Evolutionary conservation across 2,329 filamentous ascomycete genomes (phyloP), one percentile per base, ranked within the genome.

Genomic region (Paracamarosporium sp.): DNA sequence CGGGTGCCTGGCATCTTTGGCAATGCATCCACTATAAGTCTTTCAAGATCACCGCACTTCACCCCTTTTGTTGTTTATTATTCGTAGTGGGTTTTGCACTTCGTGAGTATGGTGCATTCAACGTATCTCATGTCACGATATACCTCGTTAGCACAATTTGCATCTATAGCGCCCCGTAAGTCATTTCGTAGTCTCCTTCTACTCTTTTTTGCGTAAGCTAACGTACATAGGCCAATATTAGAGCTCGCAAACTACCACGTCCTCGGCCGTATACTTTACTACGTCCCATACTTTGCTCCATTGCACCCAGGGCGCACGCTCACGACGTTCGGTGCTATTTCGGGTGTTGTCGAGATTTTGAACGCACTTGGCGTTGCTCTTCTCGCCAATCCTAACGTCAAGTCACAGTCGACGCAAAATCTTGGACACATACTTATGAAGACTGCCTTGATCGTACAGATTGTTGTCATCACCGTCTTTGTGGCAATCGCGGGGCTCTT

Each of bases 301-400:
- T 78, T 86, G 7, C 81, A 85, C 58, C 83, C 83, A 0, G 82
- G 82, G 2, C 79, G 83, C 5, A 77, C 86, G 4, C 83, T 88
- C 63, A 87, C 85, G 62, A 80, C 80, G 2, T 84, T 88, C 62
- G 76, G 88, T 22, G 68, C 79, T 4, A 69, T 84, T n/a, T 83
- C 85, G 30, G 62, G 73, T 1, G 65, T 80, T 0, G 78, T 88
- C 15, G 81, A 85, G 36, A 59, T 79, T 13, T 69, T 86, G 17
- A 83, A 82, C 13, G 80, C 73, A 4, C 80, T 81, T 53, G 83
- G 83, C 4, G 82, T 82, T 6, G 69, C 76, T 1, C 70, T 76
- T 51, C 66, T 78, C 13, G 72, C 79, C 11, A 81, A 80, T 50
- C 65, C 68, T 1, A 63, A 64, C 9, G 65, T 76, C n/a, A 36